These are phyloP conservation scores for Neurospora discreta DNA, from an alignment of 495 filamentous ascomycete species.

Conservation along the genomic window DNA sequence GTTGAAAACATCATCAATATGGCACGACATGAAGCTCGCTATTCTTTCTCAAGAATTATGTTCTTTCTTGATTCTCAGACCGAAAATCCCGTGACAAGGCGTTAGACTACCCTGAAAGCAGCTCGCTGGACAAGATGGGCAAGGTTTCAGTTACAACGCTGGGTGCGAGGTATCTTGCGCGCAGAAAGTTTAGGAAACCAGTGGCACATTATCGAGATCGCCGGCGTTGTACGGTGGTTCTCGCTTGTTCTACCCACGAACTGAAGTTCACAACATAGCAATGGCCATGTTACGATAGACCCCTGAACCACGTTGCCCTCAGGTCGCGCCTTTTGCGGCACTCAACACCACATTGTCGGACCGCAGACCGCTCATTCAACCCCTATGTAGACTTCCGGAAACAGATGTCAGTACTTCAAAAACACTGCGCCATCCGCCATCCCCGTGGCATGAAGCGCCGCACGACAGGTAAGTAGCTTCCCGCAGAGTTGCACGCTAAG, in stretches of 20 bases:
- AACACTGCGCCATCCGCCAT: background rate
- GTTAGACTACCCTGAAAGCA: background rate
- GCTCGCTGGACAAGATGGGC: background rate
- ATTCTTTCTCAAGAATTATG: background rate
- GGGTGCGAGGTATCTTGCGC: background rate
- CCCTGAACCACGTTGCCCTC: background rate
- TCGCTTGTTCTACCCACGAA: background rate
- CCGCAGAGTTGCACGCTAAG: background rate
- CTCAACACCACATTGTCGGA: background rate
- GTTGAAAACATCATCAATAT: background rate
- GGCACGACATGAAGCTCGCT: background rate
- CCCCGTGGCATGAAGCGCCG: background rate
- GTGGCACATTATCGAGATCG: background rate
- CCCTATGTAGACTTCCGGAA: background rate
- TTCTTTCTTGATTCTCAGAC: background rate
- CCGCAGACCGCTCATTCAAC: background rate
- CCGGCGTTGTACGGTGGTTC: background rate
- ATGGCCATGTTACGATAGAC: background rate
- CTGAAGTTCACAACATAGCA: background rate
- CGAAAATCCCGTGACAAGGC: background rate
- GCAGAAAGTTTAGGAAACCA: background rate
- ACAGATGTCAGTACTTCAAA: background rate
- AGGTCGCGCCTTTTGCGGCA: background rate
- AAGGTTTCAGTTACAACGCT: background rate
- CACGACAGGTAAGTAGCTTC: background rate